Conservation (phyloP, 2,329 filamentous ascomycete genomes). For the Aureobasidium sp. region DNA sequence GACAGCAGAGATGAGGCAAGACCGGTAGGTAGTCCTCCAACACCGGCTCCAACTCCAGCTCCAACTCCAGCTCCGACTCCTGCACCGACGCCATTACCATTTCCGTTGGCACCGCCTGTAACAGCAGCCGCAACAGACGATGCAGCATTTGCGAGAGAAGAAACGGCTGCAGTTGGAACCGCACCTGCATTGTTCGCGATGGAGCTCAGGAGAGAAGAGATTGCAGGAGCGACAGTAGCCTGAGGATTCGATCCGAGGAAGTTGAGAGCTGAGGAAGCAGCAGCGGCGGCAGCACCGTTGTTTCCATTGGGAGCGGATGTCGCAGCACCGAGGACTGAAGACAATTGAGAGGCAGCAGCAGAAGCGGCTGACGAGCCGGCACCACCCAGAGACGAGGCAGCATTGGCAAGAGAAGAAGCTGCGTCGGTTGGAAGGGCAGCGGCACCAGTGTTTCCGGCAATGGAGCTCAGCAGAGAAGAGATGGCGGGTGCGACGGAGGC, state of each 20-base stretch:
- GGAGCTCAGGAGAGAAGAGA: not conserved
- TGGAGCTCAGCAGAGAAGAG: not conserved
- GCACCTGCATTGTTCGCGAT: not conserved
- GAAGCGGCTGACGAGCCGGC: not conserved
- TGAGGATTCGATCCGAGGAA: not conserved
- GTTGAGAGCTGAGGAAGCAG: not conserved
- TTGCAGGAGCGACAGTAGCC: not conserved
- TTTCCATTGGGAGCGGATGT: not conserved
- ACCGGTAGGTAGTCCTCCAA: too few species aligned
- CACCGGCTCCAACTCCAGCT: not conserved
- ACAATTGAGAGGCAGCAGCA: not conserved
- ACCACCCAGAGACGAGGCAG: not conserved
- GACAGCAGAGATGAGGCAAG: not conserved
- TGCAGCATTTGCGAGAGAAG: conserved; percentile 1
- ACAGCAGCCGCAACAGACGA: not conserved
- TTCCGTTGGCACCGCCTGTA: not conserved
- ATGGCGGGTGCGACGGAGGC: not conserved
- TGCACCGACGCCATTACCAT: not conserved
- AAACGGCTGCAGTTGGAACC: not conserved
- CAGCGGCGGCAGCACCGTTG: not conserved
- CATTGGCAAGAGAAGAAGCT: not conserved
- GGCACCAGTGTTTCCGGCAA: not conserved
- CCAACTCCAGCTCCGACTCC: not conserved
- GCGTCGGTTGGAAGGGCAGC: not conserved
- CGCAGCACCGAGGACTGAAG: not conserved